These are phyloP conservation scores for Brassica hybrid DNA, from an alignment of 441 rosid species.

Conservation along the genomic window DNA sequence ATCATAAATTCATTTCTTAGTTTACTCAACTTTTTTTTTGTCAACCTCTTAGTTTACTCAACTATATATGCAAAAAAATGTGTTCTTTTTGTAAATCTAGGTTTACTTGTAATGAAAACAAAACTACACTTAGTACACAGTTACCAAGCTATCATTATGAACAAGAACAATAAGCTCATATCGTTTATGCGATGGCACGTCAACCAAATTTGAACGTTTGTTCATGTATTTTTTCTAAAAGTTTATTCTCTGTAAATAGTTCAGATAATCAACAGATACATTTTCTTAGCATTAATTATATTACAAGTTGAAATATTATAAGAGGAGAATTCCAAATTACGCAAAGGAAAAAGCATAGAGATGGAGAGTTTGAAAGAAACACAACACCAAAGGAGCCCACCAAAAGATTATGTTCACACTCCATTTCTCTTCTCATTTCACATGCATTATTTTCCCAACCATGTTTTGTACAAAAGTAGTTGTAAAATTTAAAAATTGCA, in stretches of 20 bases:
- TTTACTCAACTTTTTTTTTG: too few species aligned
- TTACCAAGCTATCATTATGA: not conserved
- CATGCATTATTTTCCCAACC: conserved; percentile 27
- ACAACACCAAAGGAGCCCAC: conserved; percentile 35
- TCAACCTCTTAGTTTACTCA: too few species aligned
- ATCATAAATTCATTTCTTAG: too few species aligned
- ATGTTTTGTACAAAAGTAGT: conserved; percentile 25
- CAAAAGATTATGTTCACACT: conserved; percentile 45
- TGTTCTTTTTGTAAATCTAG: not conserved
- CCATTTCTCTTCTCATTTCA: conserved; percentile 33
- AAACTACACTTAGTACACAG: not conserved
- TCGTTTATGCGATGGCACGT: conserved; percentile 12
- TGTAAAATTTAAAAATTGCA: conserved; percentile 21
- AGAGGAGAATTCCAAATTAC: conserved; percentile 40
- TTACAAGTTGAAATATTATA: conserved; percentile 20
- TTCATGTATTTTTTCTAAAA: not conserved
- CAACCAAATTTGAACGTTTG: not conserved
- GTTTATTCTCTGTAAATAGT: not conserved
- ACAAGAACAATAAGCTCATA: not conserved
- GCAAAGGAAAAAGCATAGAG: conserved; percentile 45
- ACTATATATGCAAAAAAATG: too few species aligned
- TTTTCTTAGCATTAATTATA: not conserved
- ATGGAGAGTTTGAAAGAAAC: conserved; percentile 35
- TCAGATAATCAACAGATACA: not conserved
- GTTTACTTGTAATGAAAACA: not conserved